These are phyloP conservation scores for Pseudogymnoascus sp. DNA, from an alignment of 2,329 filamentous ascomycete genomes.

Conservation along the genomic window DNA sequence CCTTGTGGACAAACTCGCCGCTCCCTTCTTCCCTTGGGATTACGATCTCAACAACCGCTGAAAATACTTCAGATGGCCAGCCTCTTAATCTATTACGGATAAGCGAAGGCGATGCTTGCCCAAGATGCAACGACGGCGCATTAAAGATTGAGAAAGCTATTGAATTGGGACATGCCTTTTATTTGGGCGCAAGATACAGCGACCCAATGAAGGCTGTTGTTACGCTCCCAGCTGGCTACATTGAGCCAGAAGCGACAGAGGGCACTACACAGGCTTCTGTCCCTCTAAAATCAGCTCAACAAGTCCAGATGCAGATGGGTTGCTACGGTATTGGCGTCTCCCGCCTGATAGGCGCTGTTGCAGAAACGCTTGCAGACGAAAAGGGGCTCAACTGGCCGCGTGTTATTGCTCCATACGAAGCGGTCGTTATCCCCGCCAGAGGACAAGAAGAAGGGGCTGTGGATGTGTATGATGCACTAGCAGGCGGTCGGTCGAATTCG, in stretches of 20 bases:
- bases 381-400: conserved; percentile 83
- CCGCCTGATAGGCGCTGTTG: conserved; percentile 80
- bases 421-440: conserved; percentile 55
- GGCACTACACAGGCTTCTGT: background rate
- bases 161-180: conserved; percentile 92
- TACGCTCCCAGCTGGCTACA: conserved; percentile 33
- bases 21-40: conserved; percentile 9
- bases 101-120: conserved; percentile 64
- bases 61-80: conserved; percentile 34
- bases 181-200: conserved; percentile 85
- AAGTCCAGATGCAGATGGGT: conserved; percentile 75
- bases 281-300: conserved; percentile 3
- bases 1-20: conserved; percentile 20
- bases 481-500: conserved; percentile 12
- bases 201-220: conserved; percentile 63
- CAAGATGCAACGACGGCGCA: conserved; percentile 57
- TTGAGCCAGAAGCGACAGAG: conserved; percentile 6
- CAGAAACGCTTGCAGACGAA: conserved; percentile 65
- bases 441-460: conserved; percentile 43
- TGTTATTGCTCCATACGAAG: conserved; percentile 78
- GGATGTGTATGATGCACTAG: conserved; percentile 58
- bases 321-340: conserved; percentile 95
- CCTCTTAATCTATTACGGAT: conserved; percentile 60
- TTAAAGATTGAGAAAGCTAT: conserved; percentile 67
- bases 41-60: conserved; percentile 22